Base-by-base conservation (phyloP, 2,329 filamentous ascomycete species). In the Coleophoma crateriformis region DNA sequence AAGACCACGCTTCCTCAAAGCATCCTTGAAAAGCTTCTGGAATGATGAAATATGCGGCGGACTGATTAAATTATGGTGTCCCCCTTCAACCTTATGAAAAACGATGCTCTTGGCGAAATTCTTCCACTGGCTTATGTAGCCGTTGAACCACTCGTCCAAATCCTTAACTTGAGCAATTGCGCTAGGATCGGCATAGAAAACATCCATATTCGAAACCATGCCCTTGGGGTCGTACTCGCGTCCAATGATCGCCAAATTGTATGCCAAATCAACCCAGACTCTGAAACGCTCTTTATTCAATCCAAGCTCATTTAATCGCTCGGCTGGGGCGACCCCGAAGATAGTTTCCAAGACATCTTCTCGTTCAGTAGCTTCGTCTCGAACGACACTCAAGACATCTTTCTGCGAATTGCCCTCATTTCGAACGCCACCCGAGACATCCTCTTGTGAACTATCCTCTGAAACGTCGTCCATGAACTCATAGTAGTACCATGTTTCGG, bases 161-260 rank as follows among this genome's bases (percentile, higher is more conserved):
- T 56, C 57, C 15, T 51, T 55, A 7, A 46, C 45, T 44, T 39
- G 1, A 51, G 52, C 19, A 50, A 39, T 33, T 37, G 47, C 19
- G 47, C 56, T 54, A 12, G 71, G 71, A 5, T 58, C 54, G 2
- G 66, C 67, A 33, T 67, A 64, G 50, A 76, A 75, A 1, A 75
- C 61, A 56, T 76, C 72, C 43, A 75, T 67, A 2, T 33, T 13
- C 0, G 50, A 48, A 0, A 75, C 66, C 1, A 20, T 49, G 0
- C 71, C 71, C 0, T 15, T n/a, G 1, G 73, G 73, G 44, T 75
- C 68, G 53, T 76, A 77, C 14, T 74, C 64, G 0, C 56, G 47
- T 3, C 67, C 68, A 40, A 72, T 67, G 41, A 57, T 61, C 52
- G 71, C 68, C 42, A 74, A 47, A 0, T 56, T 53, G 42, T 59